These are phyloP conservation scores for Brasilioporus rufonigricans DNA, from an alignment of 768 basidiomycete species.

Conservation along the genomic window DNA sequence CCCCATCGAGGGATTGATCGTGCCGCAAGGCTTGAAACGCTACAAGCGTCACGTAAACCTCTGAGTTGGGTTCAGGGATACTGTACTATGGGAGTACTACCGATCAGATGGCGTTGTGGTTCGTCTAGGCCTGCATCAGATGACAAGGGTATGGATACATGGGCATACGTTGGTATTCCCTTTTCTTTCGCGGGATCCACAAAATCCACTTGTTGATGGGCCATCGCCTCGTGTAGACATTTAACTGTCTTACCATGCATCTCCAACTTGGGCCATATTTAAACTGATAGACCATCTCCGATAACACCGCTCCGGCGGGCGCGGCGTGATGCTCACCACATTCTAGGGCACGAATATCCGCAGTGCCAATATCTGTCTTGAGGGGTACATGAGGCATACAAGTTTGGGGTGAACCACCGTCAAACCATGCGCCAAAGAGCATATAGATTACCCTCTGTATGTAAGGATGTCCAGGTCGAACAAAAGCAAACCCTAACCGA, in stretches of 20 bases:
- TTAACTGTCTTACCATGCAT: background rate
- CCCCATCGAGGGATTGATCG: background rate
- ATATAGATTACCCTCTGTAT: constrained; percentile 29
- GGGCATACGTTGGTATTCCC: background rate
- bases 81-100: background rate
- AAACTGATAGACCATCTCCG: background rate
- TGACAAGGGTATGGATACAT: background rate
- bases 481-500: constrained; percentile 6
- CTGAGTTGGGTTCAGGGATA: constrained; percentile 11
- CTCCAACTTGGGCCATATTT: background rate
- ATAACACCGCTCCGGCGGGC: background rate
- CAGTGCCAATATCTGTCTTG: background rate
- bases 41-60: background rate
- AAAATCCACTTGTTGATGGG: background rate
- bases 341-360: too few species aligned
- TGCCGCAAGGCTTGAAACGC: background rate
- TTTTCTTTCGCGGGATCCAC: background rate
- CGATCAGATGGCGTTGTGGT: background rate
- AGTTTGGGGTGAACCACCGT: background rate
- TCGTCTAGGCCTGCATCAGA: background rate
- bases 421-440: constrained; percentile 6
- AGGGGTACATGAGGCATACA: background rate
- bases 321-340: too few species aligned
- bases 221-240: background rate
- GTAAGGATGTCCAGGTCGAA: constrained; percentile 23